Conservation (phyloP, 306 rosid genomes). For the Trifolium pratense region DNA sequence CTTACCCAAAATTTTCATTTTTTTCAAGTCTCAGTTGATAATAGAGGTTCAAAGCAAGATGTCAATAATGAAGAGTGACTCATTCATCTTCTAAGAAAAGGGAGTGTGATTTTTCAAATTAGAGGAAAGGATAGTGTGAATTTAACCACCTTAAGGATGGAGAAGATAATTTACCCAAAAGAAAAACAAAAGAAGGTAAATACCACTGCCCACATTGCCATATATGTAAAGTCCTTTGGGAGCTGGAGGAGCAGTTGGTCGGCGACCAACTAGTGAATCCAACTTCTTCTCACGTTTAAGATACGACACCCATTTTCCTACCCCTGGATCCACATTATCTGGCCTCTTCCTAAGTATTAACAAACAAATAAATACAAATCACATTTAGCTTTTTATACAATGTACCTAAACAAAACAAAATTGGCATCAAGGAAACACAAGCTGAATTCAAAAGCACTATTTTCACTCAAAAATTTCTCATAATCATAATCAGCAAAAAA, state of each 20-base stretch:
- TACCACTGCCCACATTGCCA: slow-evolving; percentile 97
- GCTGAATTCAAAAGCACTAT: slow-evolving; percentile 3
- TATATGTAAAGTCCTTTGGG: slow-evolving; percentile 93
- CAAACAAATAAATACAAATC: neutral
- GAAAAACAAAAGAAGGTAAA: slow-evolving; percentile 28
- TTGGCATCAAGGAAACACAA: slow-evolving; percentile 9
- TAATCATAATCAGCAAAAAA: neutral
- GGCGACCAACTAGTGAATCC: slow-evolving; percentile 74
- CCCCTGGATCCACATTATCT: slow-evolving; percentile 77
- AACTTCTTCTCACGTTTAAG: slow-evolving; percentile 91
- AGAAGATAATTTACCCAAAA: slow-evolving; percentile 14
- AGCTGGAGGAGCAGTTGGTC: slow-evolving; percentile 84
- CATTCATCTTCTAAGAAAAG: neutral
- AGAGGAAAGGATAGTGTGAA: neutral
- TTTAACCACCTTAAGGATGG: slow-evolving; percentile 12
- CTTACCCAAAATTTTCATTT: neutral
- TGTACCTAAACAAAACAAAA: slow-evolving; percentile 4
- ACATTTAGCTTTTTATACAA: slow-evolving; percentile 30
- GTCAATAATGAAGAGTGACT: neutral
- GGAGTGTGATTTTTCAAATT: slow-evolving; percentile 1
- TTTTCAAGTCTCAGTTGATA: neutral
- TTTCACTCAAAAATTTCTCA: slow-evolving; percentile 17
- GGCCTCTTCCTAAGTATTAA: slow-evolving; percentile 61
- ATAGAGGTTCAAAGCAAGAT: neutral
- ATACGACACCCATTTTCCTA: slow-evolving; percentile 96